A percentile compares a stretch with the other conserved stretches of the same genome.
Conservation (phyloP, 2,329 filamentous ascomycete species). For the Amesomyces nigricolor region DNA sequence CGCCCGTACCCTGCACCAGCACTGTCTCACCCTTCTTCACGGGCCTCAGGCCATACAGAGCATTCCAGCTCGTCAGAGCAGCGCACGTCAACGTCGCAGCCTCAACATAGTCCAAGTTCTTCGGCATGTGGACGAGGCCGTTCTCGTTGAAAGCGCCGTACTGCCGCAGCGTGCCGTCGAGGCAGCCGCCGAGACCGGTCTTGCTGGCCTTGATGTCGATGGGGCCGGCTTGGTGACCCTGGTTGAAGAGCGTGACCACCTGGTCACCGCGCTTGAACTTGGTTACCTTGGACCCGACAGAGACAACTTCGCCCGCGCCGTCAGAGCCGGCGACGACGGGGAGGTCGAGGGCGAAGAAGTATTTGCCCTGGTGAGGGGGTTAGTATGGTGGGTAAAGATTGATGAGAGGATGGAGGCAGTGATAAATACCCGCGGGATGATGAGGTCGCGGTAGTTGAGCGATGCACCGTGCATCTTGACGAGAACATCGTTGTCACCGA, state of each 20-base stretch:
- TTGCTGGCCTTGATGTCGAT: constrained; percentile 31
- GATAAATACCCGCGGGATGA: constrained; percentile 37
- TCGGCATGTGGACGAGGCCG: constrained; percentile 60
- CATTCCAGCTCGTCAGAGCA: constrained; percentile 61
- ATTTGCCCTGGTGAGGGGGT: constrained; percentile 34
- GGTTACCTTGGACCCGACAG: constrained; percentile 44
- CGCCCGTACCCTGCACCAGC: constrained; percentile 65
- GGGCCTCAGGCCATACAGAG: constrained; percentile 51
- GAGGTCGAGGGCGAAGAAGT: constrained; percentile 39
- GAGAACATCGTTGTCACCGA: constrained; percentile 66
- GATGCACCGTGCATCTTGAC: constrained; percentile 55
- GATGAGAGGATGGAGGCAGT: not conserved
- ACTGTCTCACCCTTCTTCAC: constrained; percentile 53
- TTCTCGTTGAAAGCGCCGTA: constrained; percentile 63
- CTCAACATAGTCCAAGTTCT: constrained; percentile 47
- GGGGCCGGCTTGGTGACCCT: constrained; percentile 44
- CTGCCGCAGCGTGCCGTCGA: constrained; percentile 64
- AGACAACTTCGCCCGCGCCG: constrained; percentile 48
- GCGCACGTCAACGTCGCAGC: constrained; percentile 54
- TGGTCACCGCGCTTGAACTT: constrained; percentile 48
- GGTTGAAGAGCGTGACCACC: constrained; percentile 58
- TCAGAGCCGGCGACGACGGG: constrained; percentile 48
- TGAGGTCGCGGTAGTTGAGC: constrained; percentile 51
- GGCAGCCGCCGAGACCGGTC: constrained; percentile 60
- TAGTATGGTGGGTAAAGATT: not conserved